Percentiles rank a stretch among this genome's conserved stretches.
These are phyloP conservation scores for Corymbia calophylla DNA, from an alignment of 441 rosid species.

Conservation along the genomic window DNA sequence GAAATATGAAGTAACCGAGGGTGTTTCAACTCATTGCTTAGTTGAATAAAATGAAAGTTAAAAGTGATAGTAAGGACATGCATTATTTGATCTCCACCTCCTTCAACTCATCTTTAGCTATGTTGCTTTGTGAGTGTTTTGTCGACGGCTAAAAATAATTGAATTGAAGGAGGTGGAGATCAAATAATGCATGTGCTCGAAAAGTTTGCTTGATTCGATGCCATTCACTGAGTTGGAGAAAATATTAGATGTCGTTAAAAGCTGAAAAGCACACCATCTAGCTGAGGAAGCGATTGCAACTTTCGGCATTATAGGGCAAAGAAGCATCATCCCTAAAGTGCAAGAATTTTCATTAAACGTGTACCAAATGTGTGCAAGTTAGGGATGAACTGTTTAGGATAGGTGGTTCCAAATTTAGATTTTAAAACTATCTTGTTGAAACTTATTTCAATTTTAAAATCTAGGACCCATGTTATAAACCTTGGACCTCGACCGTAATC, in stretches of 20 bases:
- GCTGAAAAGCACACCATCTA: background rate
- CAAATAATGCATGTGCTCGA: background rate
- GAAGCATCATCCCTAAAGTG: background rate
- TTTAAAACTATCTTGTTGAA: rapidly evolving
- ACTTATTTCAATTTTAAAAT: background rate
- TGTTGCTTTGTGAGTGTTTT: rapidly evolving
- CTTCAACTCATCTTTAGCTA: background rate
- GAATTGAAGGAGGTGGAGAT: background rate
- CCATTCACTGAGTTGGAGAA: background rate
- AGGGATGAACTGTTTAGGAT: rapidly evolving
- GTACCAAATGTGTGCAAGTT: background rate
- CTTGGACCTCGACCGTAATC: too few relatives aligned
- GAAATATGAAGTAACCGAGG: too few relatives aligned
- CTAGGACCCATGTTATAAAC: background rate
- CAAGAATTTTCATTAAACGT: background rate
- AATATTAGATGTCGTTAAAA: background rate
- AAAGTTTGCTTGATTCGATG: rapidly evolving
- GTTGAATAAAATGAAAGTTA: background rate
- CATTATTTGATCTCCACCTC: too few relatives aligned
- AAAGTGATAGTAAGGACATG: too few relatives aligned
- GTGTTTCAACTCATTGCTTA: too few relatives aligned
- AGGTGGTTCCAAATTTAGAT: rapidly evolving
- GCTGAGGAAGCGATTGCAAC: background rate
- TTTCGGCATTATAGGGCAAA: background rate
- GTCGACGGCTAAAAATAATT: background rate